These are phyloP conservation scores for Ceratocystis lukuohia DNA, from an alignment of 2,329 filamentous ascomycete genomes.

Conservation along the genomic window DNA sequence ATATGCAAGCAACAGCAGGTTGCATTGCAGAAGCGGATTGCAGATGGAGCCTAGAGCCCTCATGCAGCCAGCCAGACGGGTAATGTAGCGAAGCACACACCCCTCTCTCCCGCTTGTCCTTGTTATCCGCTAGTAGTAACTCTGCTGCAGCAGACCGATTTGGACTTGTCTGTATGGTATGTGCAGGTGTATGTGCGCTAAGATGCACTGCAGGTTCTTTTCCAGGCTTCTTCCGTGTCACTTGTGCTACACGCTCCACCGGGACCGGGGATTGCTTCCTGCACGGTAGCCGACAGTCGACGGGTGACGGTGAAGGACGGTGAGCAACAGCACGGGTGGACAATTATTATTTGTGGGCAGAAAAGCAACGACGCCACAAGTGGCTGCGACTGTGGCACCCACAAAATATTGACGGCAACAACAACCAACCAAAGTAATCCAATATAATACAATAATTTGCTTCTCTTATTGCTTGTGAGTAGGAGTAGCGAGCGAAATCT, in stretches of 20 bases:
- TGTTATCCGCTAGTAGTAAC: neutral
- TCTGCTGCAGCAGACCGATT: neutral
- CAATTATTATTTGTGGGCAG: neutral
- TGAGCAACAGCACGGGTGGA: too few relatives aligned
- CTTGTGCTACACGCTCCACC: neutral
- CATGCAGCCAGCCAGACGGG: neutral
- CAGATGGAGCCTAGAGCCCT: neutral
- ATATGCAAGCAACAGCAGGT: neutral
- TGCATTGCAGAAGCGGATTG: constrained; percentile 1
- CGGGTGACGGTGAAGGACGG: too few relatives aligned
- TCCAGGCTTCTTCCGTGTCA: neutral
- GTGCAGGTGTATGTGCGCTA: neutral
- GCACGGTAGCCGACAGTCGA: too few relatives aligned
- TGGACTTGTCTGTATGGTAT: neutral
- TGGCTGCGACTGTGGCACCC: neutral
- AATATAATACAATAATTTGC: too few relatives aligned
- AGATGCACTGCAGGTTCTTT: neutral
- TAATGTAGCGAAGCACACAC: neutral
- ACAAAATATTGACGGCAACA: neutral
- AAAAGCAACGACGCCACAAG: neutral
- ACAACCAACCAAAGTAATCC: neutral
- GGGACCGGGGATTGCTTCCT: neutral
- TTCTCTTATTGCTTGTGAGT: too few relatives aligned
- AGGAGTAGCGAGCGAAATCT: too few relatives aligned
- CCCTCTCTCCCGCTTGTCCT: neutral